phyloP scores from a whole-genome alignment of 2,329 filamentous ascomycete species.

The Exserohilum turcica region DNA sequence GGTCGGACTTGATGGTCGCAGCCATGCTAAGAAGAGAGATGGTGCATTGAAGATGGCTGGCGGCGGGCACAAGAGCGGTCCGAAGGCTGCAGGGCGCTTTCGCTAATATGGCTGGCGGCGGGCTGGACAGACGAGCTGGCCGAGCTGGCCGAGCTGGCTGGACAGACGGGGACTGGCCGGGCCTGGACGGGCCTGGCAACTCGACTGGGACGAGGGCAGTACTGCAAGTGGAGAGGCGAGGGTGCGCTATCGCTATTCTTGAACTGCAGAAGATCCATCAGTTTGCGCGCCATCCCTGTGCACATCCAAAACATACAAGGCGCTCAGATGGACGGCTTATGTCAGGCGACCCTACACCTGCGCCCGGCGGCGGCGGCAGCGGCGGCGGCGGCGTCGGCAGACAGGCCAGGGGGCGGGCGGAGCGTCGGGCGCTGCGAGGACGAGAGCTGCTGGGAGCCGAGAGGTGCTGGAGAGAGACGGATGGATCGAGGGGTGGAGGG shows the following conservation, averaged over 20 bases:
- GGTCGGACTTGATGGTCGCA: slow-evolving; percentile 40
- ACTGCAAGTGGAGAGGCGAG: background rate
- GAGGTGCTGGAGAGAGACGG: too few species aligned
- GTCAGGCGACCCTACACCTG: background rate
- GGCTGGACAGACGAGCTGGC: too few species aligned
- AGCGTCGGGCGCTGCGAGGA: slow-evolving; percentile 2
- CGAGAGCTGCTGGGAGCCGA: too few species aligned
- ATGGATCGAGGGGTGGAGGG: too few species aligned
- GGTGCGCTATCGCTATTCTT: background rate
- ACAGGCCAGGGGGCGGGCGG: background rate
- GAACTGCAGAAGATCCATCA: slow-evolving; percentile 28
- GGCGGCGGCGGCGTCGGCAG: slow-evolving; percentile 5
- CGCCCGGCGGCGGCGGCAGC: slow-evolving; percentile 4
- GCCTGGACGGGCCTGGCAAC: too few species aligned
- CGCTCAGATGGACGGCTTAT: background rate
- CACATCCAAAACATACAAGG: slow-evolving; percentile 36
- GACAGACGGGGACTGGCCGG: too few species aligned
- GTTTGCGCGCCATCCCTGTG: slow-evolving; percentile 27
- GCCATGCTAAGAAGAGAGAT: slow-evolving; percentile 43
- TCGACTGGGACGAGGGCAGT: slow-evolving; percentile 9
- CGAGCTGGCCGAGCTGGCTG: too few species aligned
- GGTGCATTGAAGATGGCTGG: slow-evolving; percentile 35
- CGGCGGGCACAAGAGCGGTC: slow-evolving; percentile 11
- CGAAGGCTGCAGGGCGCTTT: slow-evolving; percentile 14
- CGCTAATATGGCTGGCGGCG: slow-evolving; percentile 14